Conservation (phyloP, 306 rosid genomes). For the Lathyrus tuberosus region DNA sequence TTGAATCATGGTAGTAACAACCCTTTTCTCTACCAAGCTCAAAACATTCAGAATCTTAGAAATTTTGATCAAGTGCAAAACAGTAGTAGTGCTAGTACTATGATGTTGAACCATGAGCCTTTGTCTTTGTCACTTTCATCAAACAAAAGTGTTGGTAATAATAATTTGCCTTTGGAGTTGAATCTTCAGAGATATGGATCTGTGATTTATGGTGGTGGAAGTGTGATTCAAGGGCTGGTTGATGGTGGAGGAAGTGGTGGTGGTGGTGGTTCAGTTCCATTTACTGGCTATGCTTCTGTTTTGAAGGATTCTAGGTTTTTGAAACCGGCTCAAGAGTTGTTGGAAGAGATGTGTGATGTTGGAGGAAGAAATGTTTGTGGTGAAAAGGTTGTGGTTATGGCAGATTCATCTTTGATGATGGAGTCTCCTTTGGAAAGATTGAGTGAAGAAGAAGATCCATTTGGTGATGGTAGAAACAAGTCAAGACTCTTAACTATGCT, state of each 20-base stretch:
- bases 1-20: conserved; percentile 46
- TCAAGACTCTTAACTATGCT: conserved; percentile 78
- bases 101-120: conserved; percentile 69
- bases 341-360: conserved; percentile 69
- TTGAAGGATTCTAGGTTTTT: conserved; percentile 82
- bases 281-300: conserved; percentile 73
- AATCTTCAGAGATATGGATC: conserved; percentile 62
- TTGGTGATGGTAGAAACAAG: conserved; percentile 49
- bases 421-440: conserved; percentile 50
- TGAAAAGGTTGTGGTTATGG: conserved; percentile 38
- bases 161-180: conserved; percentile 43
- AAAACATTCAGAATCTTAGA: too few species aligned
- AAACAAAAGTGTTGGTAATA: conserved; percentile 28
- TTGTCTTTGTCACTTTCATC: conserved; percentile 79
- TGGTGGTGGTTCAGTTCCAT: conserved; percentile 59
- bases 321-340: conserved; percentile 71
- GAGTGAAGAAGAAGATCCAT: conserved; percentile 50
- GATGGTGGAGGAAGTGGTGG: conserved; percentile 19
- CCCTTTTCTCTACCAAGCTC: conserved; percentile 37
- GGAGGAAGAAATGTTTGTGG: conserved; percentile 47
- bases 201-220: conserved; percentile 39
- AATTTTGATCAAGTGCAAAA: too few species aligned
- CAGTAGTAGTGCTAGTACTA: not conserved
- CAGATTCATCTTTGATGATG: conserved; percentile 55
- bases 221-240: conserved; percentile 42